These are phyloP conservation scores for Trichoderma koningiopsis DNA, from an alignment of 2,329 filamentous ascomycete genomes.

Conservation along the genomic window DNA sequence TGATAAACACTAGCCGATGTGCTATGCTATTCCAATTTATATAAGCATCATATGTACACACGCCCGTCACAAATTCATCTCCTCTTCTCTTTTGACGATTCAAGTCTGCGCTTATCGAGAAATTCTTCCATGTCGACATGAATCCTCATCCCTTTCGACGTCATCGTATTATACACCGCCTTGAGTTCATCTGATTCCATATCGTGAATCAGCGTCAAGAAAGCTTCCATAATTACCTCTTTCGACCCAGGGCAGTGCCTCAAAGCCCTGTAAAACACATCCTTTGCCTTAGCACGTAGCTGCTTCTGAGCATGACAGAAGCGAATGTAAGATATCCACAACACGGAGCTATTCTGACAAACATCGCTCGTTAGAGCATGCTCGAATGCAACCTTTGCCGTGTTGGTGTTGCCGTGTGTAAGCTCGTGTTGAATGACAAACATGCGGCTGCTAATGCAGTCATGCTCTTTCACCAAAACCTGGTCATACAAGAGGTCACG, in stretches of 20 bases:
- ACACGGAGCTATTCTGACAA: constrained; percentile 43
- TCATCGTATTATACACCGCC: constrained; percentile 51
- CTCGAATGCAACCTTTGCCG: constrained; percentile 55
- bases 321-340: constrained; percentile 56
- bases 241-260: constrained; percentile 54
- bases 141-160: constrained; percentile 52
- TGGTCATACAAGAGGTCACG: constrained; percentile 63
- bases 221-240: constrained; percentile 54
- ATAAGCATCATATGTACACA: background rate
- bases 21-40: background rate
- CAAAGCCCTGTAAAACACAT: constrained; percentile 52
- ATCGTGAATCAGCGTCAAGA: constrained; percentile 46
- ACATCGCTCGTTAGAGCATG: constrained; percentile 48
- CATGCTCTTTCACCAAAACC: constrained; percentile 45
- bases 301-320: constrained; percentile 47
- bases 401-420: constrained; percentile 51
- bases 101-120: constrained; percentile 38
- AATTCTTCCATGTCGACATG: constrained; percentile 57
- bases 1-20: background rate
- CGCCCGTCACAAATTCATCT: constrained; percentile 17
- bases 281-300: constrained; percentile 46
- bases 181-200: constrained; percentile 53
- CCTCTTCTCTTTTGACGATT: constrained; percentile 4
- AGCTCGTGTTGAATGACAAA: constrained; percentile 58
- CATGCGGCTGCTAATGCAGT: constrained; percentile 48